Base-by-base conservation (phyloP, 2,329 filamentous ascomycete species). In the Monilinia polystroma region DNA sequence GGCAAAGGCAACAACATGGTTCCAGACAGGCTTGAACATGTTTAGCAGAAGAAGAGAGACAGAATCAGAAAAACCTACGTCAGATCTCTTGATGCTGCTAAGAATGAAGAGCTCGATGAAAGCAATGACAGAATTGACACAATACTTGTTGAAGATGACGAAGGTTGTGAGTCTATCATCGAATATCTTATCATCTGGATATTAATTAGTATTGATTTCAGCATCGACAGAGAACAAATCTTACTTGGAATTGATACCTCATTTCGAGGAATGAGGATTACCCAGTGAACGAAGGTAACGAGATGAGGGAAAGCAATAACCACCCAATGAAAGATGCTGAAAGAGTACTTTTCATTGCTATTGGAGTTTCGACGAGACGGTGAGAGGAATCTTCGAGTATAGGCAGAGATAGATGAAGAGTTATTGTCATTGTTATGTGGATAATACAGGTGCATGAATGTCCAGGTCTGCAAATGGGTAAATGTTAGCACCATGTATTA, bases 291-390 rank as follows among this genome's bases (percentile, higher is more conserved):
- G n/a, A 73, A 68, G 12, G 72, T 69, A 12, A 73, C 71, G n/a
- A 76, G 69, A 51, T 72, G 69, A 65, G 76, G 76, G 35, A 75
- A 75, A 20, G 70, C 68, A 53, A 72, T 63, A n/a, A 72, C 69
- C 57, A 70, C 71, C 26, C 70, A 73, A 68, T 77, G 75, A 67
- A 76, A 77, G 64, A 76, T 69, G 64, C 75, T 76, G 70, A 77
- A 77, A 45, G 67, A 70, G 23, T 68, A 70, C n/a, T 68, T 72
- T 59, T 74, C 75, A 26, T 71, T 68, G 53, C 73, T 68, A 20
- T 53, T 64, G 38, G 68, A 12, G 38, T 70, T 67, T 66, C 72
- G 69, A 60, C 70, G 68, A 60, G 73, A 71, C 68, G 74, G 70
- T 49, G 72, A 72, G 51, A 76, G 67, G 43, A 72, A 57, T 51